These are phyloP conservation scores for Termitomyces sp. DNA, from an alignment of 768 basidiomycete genomes.

Conservation along the genomic window DNA sequence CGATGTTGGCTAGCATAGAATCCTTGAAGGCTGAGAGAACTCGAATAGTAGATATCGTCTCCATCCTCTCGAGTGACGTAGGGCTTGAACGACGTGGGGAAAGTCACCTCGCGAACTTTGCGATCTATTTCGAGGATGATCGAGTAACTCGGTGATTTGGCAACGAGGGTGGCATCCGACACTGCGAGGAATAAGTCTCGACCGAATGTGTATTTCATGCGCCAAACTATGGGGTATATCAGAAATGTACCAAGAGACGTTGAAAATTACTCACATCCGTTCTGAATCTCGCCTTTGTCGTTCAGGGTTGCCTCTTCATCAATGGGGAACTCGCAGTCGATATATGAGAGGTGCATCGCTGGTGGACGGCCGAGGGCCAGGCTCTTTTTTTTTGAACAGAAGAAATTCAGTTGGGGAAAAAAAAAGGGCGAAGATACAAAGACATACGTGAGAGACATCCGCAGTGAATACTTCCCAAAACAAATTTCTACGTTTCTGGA, in stretches of 20 bases:
- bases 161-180: constrained; percentile 41
- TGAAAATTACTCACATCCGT: constrained; percentile 38
- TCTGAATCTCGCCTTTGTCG: constrained; percentile 37
- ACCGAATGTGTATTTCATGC: constrained; percentile 48
- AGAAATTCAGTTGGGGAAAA: neutral
- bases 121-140: constrained; percentile 46
- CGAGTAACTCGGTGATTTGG: constrained; percentile 38
- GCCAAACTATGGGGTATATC: constrained; percentile 38
- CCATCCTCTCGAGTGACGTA: constrained; percentile 39
- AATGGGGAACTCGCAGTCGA: constrained; percentile 55
- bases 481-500: constrained; percentile 27
- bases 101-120: constrained; percentile 40
- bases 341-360: constrained; percentile 49
- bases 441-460: constrained; percentile 31
- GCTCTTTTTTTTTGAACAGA: constrained; percentile 28
- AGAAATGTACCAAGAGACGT: neutral
- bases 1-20: constrained; percentile 54
- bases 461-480: constrained; percentile 35
- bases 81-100: constrained; percentile 41
- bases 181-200: constrained; percentile 44
- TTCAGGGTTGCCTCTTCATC: constrained; percentile 46
- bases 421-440: neutral
- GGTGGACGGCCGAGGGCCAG: constrained; percentile 55
- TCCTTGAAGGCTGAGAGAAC: constrained; percentile 43
- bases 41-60: constrained; percentile 40